Percentiles rank a stretch among this genome's conserved stretches.
phyloP scores from a whole-genome alignment of 129 eudicot species.

The Chrysanthemum seticuspe region DNA sequence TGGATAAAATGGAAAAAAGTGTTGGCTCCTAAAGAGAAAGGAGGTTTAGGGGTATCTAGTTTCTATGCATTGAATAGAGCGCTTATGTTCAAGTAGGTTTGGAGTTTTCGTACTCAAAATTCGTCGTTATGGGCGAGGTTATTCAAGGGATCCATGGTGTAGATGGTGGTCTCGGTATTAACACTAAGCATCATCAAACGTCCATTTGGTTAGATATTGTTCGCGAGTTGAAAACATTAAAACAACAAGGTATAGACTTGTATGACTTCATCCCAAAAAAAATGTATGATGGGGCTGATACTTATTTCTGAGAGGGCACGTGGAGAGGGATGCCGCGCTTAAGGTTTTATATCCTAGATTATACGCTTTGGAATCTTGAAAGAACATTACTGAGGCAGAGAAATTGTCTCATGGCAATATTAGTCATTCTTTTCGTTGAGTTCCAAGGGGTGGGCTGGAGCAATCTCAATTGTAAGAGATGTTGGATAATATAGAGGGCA shows the following conservation, averaged over 20 bases:
- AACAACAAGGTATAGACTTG: background rate
- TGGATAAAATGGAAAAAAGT: background rate
- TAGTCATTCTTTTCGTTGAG: too few relatives aligned
- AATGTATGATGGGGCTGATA: background rate
- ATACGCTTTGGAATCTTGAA: background rate
- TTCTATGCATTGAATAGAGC: background rate
- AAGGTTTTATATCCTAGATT: background rate
- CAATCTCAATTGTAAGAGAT: background rate
- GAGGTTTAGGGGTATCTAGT: background rate
- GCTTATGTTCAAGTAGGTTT: background rate
- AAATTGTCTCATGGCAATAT: background rate
- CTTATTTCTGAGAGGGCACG: background rate
- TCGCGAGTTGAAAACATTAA: background rate
- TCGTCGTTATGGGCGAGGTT: background rate
- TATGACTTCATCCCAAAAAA: background rate
- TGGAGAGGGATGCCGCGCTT: background rate
- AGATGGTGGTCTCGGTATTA: background rate
- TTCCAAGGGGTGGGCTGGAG: background rate
- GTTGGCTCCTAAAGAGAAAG: background rate
- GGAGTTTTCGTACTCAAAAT: background rate
- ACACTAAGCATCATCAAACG: background rate
- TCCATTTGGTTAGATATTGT: too few relatives aligned
- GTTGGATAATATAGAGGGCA: background rate
- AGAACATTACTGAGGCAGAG: background rate
- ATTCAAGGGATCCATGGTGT: background rate